Percentiles rank a stretch among this genome's conserved stretches.
These are phyloP conservation scores for Gynostemma pentaphyllum DNA, from an alignment of 306 rosid species.

Conservation along the genomic window DNA sequence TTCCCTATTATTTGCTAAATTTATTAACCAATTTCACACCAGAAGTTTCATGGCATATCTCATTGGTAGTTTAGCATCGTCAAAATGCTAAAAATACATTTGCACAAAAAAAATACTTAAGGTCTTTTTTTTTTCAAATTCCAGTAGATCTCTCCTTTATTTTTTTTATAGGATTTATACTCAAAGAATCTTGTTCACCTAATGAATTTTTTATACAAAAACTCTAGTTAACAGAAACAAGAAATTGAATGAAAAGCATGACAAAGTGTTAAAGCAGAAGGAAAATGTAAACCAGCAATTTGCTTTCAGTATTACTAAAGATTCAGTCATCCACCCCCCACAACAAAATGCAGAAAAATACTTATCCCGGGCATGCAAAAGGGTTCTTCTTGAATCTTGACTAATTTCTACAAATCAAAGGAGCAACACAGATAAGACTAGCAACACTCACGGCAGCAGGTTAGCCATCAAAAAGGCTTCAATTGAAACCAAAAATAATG, in stretches of 20 bases:
- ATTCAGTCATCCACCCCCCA: neutral
- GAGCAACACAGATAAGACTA: neutral
- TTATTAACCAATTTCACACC: neutral
- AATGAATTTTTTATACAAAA: no score
- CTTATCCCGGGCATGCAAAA: neutral
- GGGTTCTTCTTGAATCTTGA: neutral
- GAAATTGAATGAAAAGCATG: neutral
- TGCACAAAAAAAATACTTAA: neutral
- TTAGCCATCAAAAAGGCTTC: neutral
- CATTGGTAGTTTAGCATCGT: neutral
- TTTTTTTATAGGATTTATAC: no score
- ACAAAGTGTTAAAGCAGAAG: neutral
- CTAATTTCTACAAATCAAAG: neutral
- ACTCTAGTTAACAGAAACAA: neutral
- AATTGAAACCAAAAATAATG: neutral
- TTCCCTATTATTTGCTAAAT: neutral
- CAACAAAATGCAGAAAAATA: neutral
- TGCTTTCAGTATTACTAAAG: neutral
- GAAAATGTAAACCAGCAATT: neutral
- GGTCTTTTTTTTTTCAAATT: neutral
- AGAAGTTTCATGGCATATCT: neutral
- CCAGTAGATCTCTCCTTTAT: no score
- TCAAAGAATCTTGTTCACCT: no score
- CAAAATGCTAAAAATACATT: neutral
- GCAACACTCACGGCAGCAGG: neutral